Base-by-base conservation (phyloP, 495 filamentous ascomycete genomes). In the Tuber calosporum region DNA sequence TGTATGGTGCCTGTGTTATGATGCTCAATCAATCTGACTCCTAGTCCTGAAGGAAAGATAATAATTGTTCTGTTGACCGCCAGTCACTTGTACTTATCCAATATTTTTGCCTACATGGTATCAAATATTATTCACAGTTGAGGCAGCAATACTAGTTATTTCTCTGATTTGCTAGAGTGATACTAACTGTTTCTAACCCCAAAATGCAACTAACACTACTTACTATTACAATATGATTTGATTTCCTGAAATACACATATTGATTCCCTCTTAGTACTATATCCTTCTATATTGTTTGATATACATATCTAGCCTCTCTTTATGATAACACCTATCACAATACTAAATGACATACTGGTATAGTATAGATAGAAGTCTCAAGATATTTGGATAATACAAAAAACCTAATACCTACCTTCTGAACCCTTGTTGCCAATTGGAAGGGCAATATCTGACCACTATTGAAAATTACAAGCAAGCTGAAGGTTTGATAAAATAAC, bases 121-220 rank as follows among this genome's bases (percentile, higher is more conserved):
- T 11, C 58, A 71, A 37, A 71, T 58, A 5, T 71, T 43, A 71
- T 71, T 71, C 8, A 34, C 69, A 22, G 69, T 71, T 9, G 69
- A 71, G 4, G 20, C 38, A 38, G 69, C 69, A 71, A 37, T 34
- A 39, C 40, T 30, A 20, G 41, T 71, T 26, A 71, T 15, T 22
- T 58, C 20, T 38, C 58, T n/a, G 37, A 71, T 71, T 22, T 58
- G 22, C 4, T 48, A 15, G 19, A 38, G 37, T 1, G 36, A 7
- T 20, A 71, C 20, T 38, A 34, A 43, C 13, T 15, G 42, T 9
- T 58, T 34, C 22, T 53, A 43, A 20, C 39, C 58, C 19, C 26
- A 1, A 39, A n/a, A 71, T 15, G 69, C 17, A 41, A 71, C 38
- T 38, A 71, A 58, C n/a, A 71, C 69, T 36, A 43, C 69, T 2